Base-by-base conservation (phyloP, 1,139 yeast genomes). In the Pneumocystis carinii region DNA sequence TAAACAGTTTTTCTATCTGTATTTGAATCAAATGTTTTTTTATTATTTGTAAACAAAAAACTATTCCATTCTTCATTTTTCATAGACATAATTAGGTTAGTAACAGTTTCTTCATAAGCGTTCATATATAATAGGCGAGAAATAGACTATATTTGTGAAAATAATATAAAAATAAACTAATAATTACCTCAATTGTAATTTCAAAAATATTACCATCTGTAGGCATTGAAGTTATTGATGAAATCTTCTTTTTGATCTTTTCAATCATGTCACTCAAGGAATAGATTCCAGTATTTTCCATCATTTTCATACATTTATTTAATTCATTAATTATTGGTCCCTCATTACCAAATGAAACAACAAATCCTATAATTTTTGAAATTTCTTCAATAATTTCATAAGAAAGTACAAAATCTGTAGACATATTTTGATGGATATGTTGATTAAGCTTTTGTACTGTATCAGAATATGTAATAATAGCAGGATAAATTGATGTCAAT, bases 41-140 rank as follows among this genome's bases (percentile, higher is more conserved):
- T 55, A 41, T 59, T 38, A 15, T 61, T 38, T 17, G 38, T 15
- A 32, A 61, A 35, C 24, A 42, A 37, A 8, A 63, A 60, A n/a
- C 62, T 41, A 27, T 60, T 62, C 65, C 65, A 63, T 35, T 64
- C 65, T 38, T 62, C 64, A 27, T 63, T 64, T 24, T 64, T 64
- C 42, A 63, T 19, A 15, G 65, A 35, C 27, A 32, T 39, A 38
- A 63, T 57, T n/a, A 63, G 39, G n/a, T 53, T 58, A 14, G 53
- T 32, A 37, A 63, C 61, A 27, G 62, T 56, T 17, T 59, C 62
- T 7, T 60, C 62, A 24, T 63, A 63, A 32, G 62, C 63, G 29
- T 59, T 32, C 24, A 59, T 48, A 53, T 62, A 59, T 41, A 60
- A 41, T 5, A 59, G 37, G n/a, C 65, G 37, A 39, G 59, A 17